Percentiles rank a stretch among this genome's conserved stretches.
phyloP scores from a whole-genome alignment of 2,329 filamentous ascomycete genomes.

The Zasmidium angulare region DNA sequence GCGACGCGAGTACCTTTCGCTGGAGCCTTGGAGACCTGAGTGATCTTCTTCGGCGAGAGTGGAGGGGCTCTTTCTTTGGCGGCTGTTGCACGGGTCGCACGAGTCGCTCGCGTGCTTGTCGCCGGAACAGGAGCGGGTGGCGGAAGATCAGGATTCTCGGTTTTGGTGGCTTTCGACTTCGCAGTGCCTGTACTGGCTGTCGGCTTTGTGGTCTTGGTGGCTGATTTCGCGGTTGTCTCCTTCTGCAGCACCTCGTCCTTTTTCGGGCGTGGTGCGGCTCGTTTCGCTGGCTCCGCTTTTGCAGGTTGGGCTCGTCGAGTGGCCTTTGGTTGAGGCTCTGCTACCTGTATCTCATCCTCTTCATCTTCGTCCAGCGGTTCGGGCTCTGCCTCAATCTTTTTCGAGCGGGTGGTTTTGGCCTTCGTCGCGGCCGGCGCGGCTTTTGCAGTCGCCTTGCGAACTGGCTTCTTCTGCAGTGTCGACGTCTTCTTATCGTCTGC shows the following conservation, averaged over 20 bases:
- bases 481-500: conserved; percentile 16
- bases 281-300: conserved; percentile 10
- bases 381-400: conserved; percentile 17
- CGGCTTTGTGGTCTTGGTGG: conserved; percentile 2
- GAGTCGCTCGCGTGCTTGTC: conserved; percentile 15
- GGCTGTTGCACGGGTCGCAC: conserved; percentile 23
- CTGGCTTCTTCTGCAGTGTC: conserved; percentile 35
- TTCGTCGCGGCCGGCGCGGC: conserved; percentile 11
- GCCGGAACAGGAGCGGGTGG: conserved; percentile 5
- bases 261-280: conserved; percentile 11
- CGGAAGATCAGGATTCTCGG: conserved; percentile 1
- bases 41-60: conserved; percentile 39
- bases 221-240: neutral
- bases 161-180: conserved; percentile 11
- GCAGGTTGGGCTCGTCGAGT: neutral
- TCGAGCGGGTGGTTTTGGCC: conserved; percentile 22
- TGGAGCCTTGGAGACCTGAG: conserved; percentile 30
- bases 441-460: conserved; percentile 32
- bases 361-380: conserved; percentile 11
- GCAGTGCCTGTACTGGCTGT: neutral
- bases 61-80: conserved; percentile 27
- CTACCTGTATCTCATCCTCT: conserved; percentile 17
- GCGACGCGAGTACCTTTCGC: conserved; percentile 13
- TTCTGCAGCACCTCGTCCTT: conserved; percentile 13
- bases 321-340: conserved; percentile 8